A percentile compares a stretch with the other conserved stretches of the same genome.
Evolutionary conservation across 108 stramenopile genomes (phyloP).

Genomic region (Conticribra weissflogii): DNA sequence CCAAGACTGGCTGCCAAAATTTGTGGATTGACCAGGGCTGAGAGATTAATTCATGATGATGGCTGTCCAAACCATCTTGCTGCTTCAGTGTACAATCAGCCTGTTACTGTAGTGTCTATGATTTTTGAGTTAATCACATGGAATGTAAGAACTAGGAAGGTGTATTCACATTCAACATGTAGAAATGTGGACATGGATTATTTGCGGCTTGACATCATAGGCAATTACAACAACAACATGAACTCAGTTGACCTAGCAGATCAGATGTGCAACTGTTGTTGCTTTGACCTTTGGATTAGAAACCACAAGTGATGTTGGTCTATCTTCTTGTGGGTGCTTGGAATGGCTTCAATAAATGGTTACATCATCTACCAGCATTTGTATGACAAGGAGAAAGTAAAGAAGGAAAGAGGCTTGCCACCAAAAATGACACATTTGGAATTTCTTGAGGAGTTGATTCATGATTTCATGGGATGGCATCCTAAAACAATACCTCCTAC

Average conservation of each 20-base stretch:
- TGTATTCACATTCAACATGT: too few relatives aligned
- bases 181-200: too few relatives aligned
- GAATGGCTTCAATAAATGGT: conserved; percentile 24
- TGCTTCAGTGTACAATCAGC: conserved; percentile 26
- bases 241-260: conserved; percentile 29
- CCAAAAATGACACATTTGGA: conserved; percentile 25
- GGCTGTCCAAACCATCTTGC: conserved; percentile 22
- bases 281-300: conserved; percentile 25
- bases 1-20: background rate
- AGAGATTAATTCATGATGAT: background rate
- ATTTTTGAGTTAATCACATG: conserved; percentile 4
- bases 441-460: conserved; percentile 16
- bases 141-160: too few relatives aligned
- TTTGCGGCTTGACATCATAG: conserved; percentile 26
- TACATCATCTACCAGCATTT: conserved; percentile 13
- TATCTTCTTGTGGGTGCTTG: conserved; percentile 35
- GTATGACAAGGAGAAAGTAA: conserved; percentile 5
- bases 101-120: conserved; percentile 32
- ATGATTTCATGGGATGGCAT: too few relatives aligned
- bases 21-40: conserved; percentile 14
- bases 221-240: conserved; percentile 42
- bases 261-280: conserved; percentile 28
- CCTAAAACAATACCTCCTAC: too few relatives aligned
- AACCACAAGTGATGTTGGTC: conserved; percentile 49
- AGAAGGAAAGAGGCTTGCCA: conserved; percentile 20